Base-by-base conservation (phyloP, 2,329 filamentous ascomycete species). In the Dactylellina parvicollis region DNA sequence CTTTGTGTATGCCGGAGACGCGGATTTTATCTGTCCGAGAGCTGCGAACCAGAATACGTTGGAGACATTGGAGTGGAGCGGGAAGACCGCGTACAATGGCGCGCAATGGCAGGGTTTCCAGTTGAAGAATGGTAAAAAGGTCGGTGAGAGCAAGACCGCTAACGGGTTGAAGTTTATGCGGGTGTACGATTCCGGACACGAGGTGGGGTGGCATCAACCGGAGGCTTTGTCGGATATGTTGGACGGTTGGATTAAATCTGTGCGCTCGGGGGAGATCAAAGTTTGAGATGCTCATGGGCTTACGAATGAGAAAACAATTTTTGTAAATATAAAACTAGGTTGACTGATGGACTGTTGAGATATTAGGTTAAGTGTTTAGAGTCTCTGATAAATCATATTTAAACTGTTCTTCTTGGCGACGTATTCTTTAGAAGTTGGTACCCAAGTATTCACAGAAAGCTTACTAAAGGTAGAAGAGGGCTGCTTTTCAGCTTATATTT, bases 121-220 rank as follows among this genome's bases (percentile, higher is more conserved):
- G 22, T n/a, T n/a, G 24, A 18, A 3, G 22, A 30, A 8, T 28
- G 54, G 54, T 12, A 9, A 44, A n/a, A 57, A 26, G 26, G 54
- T 57, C 24, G 54, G 54, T 18, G 9, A 16, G 38, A 57, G 20
- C 9, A 57, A 57, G 38, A 57, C 36, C 38, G 34, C 38, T 5
- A 57, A 44, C 9, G 54, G 54, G 14, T 57, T 57, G 36, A 57
- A 46, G 38, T 44, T 57, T 28, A 57, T 24, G 3, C 18, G 54
- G 12, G 44, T 57, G 16, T 9, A 44, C 18, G 36, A 57, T 18
- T n/a, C 54, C 30, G 40, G 40, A 3, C 38, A 60, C 36, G 55
- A 60, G 22, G 55, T 60, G 12, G 40, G 38, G 18, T 60, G 55
- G 55, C 36, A 47, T n/a, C 40, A 60, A 20, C 34, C 34, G 8